These are phyloP conservation scores for Chenopodium quinoa DNA, from an alignment of 148 eudicot genomes.

Conservation along the genomic window DNA sequence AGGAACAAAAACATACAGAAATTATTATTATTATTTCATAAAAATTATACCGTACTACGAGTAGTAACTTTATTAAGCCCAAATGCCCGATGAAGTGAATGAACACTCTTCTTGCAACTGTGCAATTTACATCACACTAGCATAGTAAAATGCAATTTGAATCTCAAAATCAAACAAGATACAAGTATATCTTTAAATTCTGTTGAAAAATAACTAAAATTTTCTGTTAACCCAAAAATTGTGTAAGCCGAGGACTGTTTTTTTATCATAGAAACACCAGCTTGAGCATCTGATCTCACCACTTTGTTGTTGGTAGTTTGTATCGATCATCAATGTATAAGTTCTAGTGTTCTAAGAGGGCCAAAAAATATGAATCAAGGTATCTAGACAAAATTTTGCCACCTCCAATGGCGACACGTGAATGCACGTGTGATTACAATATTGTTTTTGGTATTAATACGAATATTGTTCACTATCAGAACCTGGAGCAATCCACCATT, in stretches of 20 bases:
- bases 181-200: neutral
- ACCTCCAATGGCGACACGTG: slow-evolving; percentile 19
- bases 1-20: no score
- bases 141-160: neutral
- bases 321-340: neutral
- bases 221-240: neutral
- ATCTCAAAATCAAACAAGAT: neutral
- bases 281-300: slow-evolving; percentile 3
- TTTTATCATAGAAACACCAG: neutral
- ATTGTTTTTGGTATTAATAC: neutral
- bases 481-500: neutral
- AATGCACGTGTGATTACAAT: neutral
- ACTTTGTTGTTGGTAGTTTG: neutral
- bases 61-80: neutral
- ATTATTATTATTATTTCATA: no score
- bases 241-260: neutral
- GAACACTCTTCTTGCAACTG: neutral
- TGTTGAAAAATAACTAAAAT: neutral
- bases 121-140: neutral
- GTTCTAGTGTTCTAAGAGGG: neutral
- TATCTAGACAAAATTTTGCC: slow-evolving; percentile 26
- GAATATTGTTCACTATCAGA: neutral
- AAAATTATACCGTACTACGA: no score
- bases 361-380: neutral
- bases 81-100: neutral